Conservation (phyloP, 2,329 filamentous ascomycete genomes). For the Calonectria hawksworthii region DNA sequence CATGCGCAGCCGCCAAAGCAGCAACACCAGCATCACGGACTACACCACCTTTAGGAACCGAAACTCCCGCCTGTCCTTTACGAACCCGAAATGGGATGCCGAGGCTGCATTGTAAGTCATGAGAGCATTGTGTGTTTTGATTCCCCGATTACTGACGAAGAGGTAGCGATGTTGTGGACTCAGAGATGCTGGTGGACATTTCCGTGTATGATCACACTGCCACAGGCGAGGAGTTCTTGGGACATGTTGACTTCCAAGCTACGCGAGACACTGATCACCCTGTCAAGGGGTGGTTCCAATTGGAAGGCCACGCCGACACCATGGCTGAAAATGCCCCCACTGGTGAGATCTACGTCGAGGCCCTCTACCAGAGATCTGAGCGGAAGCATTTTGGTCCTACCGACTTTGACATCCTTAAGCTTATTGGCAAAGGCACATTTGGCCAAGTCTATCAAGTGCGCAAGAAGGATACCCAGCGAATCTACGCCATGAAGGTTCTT, state of each 20-base stretch:
- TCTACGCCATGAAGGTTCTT: constrained; percentile 99
- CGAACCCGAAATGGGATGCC: constrained; percentile 94
- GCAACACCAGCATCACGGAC: constrained; percentile 88
- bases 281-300: constrained; percentile 86
- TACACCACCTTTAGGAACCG: constrained; percentile 72
- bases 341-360: constrained; percentile 90
- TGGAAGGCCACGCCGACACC: constrained; percentile 82
- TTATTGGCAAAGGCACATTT: constrained; percentile 98
- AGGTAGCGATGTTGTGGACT: constrained; percentile 90
- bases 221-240: constrained; percentile 90
- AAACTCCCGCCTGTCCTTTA: constrained; percentile 70
- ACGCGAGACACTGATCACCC: constrained; percentile 76
- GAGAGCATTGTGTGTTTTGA: not conserved
- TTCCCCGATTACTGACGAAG: constrained; percentile 29
- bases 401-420: constrained; percentile 94
- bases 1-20: constrained; percentile 97
- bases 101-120: constrained; percentile 89
- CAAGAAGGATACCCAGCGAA: constrained; percentile 95
- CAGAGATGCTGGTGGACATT: constrained; percentile 90
- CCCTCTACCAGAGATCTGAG: constrained; percentile 87
- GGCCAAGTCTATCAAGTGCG: constrained; percentile 98
- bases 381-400: constrained; percentile 94
- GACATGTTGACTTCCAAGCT: constrained; percentile 86
- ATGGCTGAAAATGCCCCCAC: constrained; percentile 79
- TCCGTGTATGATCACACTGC: constrained; percentile 90